Evolutionary conservation across 257 asterid genomes (phyloP).

Genomic region (Oldenlandia corymbosa): DNA sequence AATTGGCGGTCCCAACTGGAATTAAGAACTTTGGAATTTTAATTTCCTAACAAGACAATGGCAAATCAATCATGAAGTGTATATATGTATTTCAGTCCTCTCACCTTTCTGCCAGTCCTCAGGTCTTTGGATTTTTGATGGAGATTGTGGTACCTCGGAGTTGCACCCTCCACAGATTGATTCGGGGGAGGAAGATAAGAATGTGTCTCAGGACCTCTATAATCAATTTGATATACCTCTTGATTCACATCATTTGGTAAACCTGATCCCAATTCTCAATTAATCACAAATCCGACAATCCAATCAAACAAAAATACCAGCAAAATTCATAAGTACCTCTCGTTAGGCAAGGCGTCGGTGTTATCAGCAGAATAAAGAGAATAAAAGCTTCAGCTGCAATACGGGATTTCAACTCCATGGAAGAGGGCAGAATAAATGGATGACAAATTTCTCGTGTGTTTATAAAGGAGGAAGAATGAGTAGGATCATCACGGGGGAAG

Average conservation of each 20-base stretch:
- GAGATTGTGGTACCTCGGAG: slow-evolving; percentile 6
- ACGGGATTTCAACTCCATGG: slow-evolving; percentile 28
- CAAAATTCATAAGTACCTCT: slow-evolving; percentile 21
- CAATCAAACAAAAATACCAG: too few relatives aligned
- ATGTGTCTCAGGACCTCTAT: slow-evolving; percentile 56
- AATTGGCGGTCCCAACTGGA: background rate
- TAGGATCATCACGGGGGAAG: slow-evolving; percentile 13
- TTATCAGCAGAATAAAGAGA: slow-evolving; percentile 29
- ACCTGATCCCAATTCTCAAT: slow-evolving; percentile 13
- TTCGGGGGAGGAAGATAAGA: slow-evolving; percentile 43
- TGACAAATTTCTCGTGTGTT: background rate
- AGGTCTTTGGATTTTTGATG: slow-evolving; percentile 13
- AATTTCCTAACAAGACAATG: background rate
- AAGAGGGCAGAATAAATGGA: too few relatives aligned
- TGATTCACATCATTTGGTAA: slow-evolving; percentile 16
- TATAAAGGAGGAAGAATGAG: slow-evolving; percentile 1
- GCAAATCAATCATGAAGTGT: background rate
- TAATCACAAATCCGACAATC: too few relatives aligned
- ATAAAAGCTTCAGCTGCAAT: slow-evolving; percentile 14
- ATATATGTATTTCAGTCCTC: too few relatives aligned
- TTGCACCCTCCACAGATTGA: slow-evolving; percentile 17
- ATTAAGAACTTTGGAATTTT: background rate
- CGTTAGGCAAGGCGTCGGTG: slow-evolving; percentile 19
- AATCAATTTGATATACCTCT: slow-evolving; percentile 40
- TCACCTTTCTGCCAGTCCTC: slow-evolving; percentile 20